These are phyloP conservation scores for Aspergillus awamori DNA, from an alignment of 2,329 filamentous ascomycete species.

Conservation along the genomic window DNA sequence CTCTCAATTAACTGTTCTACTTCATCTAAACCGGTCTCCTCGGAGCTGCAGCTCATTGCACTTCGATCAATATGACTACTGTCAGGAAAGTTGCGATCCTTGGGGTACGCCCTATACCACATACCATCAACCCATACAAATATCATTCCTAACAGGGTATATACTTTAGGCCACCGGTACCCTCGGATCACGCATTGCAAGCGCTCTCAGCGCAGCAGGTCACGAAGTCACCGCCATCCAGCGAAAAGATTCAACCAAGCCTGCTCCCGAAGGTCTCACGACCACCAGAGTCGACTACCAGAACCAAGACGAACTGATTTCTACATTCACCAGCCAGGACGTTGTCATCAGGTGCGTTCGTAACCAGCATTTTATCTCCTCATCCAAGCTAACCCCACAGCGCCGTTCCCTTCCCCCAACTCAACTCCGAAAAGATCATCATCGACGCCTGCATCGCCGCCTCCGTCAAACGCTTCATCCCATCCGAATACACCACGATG, in stretches of 20 bases:
- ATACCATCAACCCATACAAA: too few relatives aligned
- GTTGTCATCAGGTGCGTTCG: background rate
- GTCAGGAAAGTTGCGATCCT: too few relatives aligned
- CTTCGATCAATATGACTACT: too few relatives aligned
- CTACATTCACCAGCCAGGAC: background rate
- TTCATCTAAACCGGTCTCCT: too few relatives aligned
- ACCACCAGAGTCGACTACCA: conserved; percentile 2
- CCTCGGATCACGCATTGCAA: conserved; percentile 1
- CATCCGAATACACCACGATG: conserved; percentile 41
- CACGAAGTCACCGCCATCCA: background rate
- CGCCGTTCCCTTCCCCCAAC: background rate
- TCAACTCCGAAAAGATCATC: conserved; percentile 14
- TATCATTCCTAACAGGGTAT: too few relatives aligned
- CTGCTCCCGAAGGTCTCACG: background rate
- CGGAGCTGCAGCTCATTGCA: too few relatives aligned
- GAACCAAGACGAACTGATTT: background rate
- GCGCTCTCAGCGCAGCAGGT: background rate
- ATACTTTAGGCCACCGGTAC: background rate
- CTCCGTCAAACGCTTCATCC: conserved; percentile 50
- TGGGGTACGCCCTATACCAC: too few relatives aligned
- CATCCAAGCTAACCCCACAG: background rate
- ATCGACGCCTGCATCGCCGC: conserved; percentile 44
- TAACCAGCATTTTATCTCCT: too few relatives aligned
- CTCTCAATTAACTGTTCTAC: too few relatives aligned
- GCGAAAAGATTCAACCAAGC: background rate